Evolutionary conservation across 2,329 filamentous ascomycete species (phyloP).

Genomic region (Pseudogymnoascus sp.): DNA sequence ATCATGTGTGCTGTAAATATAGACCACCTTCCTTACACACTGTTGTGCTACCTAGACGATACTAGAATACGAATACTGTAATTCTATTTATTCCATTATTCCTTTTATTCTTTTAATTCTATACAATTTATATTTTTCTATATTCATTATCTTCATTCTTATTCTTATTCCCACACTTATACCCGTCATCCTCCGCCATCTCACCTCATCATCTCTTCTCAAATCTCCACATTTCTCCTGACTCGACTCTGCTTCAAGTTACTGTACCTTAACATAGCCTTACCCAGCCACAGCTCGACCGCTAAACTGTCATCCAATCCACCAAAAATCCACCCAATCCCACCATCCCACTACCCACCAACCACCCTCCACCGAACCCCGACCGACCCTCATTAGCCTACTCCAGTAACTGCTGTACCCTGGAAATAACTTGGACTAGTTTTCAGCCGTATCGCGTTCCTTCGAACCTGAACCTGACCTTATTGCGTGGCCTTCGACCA

Average conservation of each 20-base stretch:
- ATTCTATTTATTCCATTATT: background rate
- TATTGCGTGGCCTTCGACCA: background rate
- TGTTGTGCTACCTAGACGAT: background rate
- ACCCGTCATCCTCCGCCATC: background rate
- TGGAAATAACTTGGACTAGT: background rate
- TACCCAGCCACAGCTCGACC: background rate
- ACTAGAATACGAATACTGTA: background rate
- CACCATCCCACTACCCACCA: background rate
- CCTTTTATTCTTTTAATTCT: background rate
- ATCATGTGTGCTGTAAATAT: background rate
- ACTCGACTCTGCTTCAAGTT: background rate
- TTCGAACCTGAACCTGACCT: background rate
- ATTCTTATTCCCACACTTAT: background rate
- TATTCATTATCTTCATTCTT: background rate
- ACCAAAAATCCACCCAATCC: background rate
- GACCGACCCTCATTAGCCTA: background rate
- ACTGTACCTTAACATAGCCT: conserved; percentile 6
- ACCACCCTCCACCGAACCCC: background rate
- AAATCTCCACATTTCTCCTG: background rate
- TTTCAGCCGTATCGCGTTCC: conserved; percentile 6
- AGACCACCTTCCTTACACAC: background rate
- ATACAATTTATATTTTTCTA: background rate
- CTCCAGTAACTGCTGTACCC: background rate
- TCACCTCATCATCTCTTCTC: background rate
- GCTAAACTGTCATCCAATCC: background rate